Evolutionary conservation across 371 early-diverging fungal species (phyloP).

Genomic region (Mucor racemosus): DNA sequence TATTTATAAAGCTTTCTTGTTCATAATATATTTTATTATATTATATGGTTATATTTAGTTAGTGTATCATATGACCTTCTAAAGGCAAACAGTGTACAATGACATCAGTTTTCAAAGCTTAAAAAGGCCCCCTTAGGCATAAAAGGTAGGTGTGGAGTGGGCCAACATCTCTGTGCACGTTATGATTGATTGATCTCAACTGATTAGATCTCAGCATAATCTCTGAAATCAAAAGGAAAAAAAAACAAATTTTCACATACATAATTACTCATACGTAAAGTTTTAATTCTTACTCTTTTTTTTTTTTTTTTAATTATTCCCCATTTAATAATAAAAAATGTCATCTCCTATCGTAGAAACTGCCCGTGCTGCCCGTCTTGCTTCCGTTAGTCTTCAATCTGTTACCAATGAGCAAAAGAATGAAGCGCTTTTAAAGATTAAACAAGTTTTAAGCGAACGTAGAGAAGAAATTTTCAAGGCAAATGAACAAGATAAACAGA

Average conservation of each 20-base stretch:
- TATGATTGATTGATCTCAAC: not conserved
- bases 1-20: not conserved
- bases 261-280: constrained; percentile 1
- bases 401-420: constrained; percentile 79
- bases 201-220: constrained; percentile 7
- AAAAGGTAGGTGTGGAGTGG: not conserved
- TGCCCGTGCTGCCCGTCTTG: constrained; percentile 78
- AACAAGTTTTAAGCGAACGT: constrained; percentile 69
- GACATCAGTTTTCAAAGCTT: constrained; percentile 9
- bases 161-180: too few species aligned
- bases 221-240: not conserved
- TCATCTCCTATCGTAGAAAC: constrained; percentile 52
- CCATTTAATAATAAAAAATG: not conserved
- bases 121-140: not conserved
- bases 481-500: constrained; percentile 82
- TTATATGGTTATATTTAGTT: not conserved
- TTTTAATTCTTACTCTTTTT: not conserved
- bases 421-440: constrained; percentile 76
- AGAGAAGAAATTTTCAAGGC: constrained; percentile 78
- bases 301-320: not conserved
- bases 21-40: not conserved
- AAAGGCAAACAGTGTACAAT: not conserved
- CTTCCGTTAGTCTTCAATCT: constrained; percentile 82
- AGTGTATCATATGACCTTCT: not conserved
- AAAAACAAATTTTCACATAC: not conserved